Base-by-base conservation (phyloP, 352 stramenopile genomes). In the Pythium periplocum region DNA sequence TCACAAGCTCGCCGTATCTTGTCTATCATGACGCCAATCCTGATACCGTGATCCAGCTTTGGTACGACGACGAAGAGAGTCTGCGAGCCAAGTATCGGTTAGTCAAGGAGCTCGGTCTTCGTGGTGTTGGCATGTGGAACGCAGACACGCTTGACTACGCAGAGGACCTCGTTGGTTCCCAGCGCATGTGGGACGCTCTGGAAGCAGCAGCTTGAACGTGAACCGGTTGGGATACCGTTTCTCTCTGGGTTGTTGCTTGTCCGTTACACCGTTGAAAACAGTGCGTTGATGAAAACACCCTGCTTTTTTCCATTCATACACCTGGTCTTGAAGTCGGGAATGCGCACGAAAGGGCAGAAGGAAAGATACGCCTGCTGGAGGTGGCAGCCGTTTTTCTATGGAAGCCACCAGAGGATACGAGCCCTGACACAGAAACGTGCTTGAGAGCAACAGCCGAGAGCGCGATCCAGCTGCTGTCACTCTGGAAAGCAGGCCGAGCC, bases 61-160 rank as follows among this genome's bases (percentile, higher is more conserved):
- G 80, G 80, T 93, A 77, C 47, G 83, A 93, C 62, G 75, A 90
- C 58, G 65, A 66, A 31, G 48, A 57, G 49, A 91, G 80, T 43
- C 66, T 93, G 8, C 34, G 10, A 17, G 48, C 57, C 45, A 93
- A 93, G 64, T 84, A 81, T 53, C 45, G 51, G 2, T 62, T 93
- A 39, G 78, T 81, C 11, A 56, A 51, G 2, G 51, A 73, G 17
- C 55, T 85, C 4, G 66, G 60, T 1, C 68, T 93, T 26, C 71
- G 75, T 6, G 83, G 83, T 11, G 70, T 79, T 6, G 83, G 80
- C 55, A 91, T 93, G 83, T 93, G 83, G 83, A 84, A 93, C 55
- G 78, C 75, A 37, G 81, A 92, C 55, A 70, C 77, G 34, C 61
- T 91, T n/a, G 73, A 87, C 62, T 90, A 90, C 33, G 35, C 41